Conservation (phyloP, 441 rosid genomes). For the Gossypium schwendimanii region DNA sequence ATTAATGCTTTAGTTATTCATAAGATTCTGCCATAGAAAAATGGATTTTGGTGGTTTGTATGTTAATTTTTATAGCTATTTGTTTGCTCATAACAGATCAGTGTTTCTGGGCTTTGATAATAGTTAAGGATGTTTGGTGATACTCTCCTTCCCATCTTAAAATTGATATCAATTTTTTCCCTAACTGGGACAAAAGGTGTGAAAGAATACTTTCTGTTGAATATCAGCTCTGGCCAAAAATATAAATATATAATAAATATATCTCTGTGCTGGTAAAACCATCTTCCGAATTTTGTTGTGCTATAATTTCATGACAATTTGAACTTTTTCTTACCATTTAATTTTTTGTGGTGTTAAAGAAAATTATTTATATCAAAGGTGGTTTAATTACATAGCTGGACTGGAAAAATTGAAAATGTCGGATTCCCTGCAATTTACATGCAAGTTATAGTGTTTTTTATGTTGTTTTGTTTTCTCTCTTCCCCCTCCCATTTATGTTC, state of each 20-base stretch:
- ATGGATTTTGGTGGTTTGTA: background rate
- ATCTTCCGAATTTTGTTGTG: background rate
- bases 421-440: background rate
- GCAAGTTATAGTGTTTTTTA: background rate
- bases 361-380: background rate
- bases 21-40: background rate
- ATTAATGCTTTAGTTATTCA: slow-evolving; percentile 4
- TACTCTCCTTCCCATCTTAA: background rate
- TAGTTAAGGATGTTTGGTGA: background rate
- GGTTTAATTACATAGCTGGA: background rate
- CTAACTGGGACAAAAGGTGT: background rate
- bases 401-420: background rate
- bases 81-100: background rate
- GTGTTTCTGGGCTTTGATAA: background rate
- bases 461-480: background rate
- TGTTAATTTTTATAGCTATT: background rate
- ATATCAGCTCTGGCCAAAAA: background rate
- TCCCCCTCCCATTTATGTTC: background rate
- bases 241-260: background rate
- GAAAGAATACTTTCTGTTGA: background rate
- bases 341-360: background rate
- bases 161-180: background rate
- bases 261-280: background rate
- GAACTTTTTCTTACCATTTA: background rate
- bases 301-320: background rate